Base-by-base conservation (phyloP, 768 basidiomycete species). In the Ramaria sp. region DNA sequence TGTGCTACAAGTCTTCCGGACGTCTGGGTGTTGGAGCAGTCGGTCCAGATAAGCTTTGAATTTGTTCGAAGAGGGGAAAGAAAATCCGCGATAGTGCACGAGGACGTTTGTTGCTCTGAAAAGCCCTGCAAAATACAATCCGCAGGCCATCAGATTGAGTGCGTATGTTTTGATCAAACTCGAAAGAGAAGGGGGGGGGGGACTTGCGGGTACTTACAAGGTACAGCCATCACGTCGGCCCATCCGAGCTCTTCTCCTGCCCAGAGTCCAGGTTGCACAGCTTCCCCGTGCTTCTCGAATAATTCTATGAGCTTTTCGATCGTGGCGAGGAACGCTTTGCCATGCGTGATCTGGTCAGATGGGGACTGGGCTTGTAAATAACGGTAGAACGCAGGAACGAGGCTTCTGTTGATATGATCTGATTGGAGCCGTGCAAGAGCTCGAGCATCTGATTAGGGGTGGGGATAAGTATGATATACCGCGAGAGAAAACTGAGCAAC, bases 351-450 rank as follows among this genome's bases (percentile, higher is more conserved):
- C 62, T 86, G 84, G 0, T 76, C 71, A 3, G 65, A 66, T 8
- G 63, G 51, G 6, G 79, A 78, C 65, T 85, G 85, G 4, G 83
- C 81, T 68, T 88, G 85, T 27, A 88, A 73, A 60, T 74, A 86
- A 27, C 83, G 78, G 61, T 87, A 87, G 66, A 88, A 88, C 0
- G 82, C 73, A 6, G 86, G 85, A 3, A 88, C 73, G 38, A 88
- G 63, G 7, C 67, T 63, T 3, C 85, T 81, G 55, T 76, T 81
- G 65, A 84, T 71, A 60, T 82, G 78, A 65, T 88, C 85, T 10
- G 75, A 70, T 64, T 86, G 81, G 15, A 88, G 76, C 13, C 82
- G 78, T 13, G 81, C 73, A 18, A 86, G 72, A 3, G 79, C 82
- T 0, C 83, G 74, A 0, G 82, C 79, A 64, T 87, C 85, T 87